Percentiles rank a stretch among this genome's conserved stretches.
Evolutionary conservation across 1,284 basidiomycete genomes (phyloP).

Genomic region (Cerioporus squamosus): DNA sequence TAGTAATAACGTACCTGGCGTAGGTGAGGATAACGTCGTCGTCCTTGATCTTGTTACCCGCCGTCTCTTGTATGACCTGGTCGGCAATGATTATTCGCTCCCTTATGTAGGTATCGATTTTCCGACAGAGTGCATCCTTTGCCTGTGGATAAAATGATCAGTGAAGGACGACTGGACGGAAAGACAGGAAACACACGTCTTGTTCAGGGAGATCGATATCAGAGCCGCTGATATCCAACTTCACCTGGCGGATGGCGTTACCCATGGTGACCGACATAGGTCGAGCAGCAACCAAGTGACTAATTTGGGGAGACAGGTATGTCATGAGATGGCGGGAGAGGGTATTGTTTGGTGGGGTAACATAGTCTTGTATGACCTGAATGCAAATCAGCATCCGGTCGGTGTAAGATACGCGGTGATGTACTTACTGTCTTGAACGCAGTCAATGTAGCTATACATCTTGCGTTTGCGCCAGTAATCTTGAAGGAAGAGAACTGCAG

Average conservation of each 20-base stretch:
- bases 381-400: conserved; percentile 3
- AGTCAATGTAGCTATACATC: conserved; percentile 86
- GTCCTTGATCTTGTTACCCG: conserved; percentile 91
- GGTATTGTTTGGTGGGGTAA: conserved; percentile 81
- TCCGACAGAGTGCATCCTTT: conserved; percentile 81
- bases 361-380: conserved; percentile 89
- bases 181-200: conserved; percentile 62
- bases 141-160: conserved; percentile 58
- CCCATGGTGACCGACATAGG: conserved; percentile 97
- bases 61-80: conserved; percentile 90
- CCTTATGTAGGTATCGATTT: conserved; percentile 93
- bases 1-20: conserved; percentile 65
- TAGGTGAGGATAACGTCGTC: conserved; percentile 94
- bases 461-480: conserved; percentile 86
- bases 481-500: conserved; percentile 86
- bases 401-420: background rate
- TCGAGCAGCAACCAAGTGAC: conserved; percentile 83
- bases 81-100: conserved; percentile 95
- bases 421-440: conserved; percentile 80
- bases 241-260: conserved; percentile 93
- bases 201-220: conserved; percentile 93
- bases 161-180: too few relatives aligned
- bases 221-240: conserved; percentile 92
- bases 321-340: conserved; percentile 88
- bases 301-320: conserved; percentile 90